Conservation (phyloP, 257 asterid genomes). For the Nicotiana sylvestris region DNA sequence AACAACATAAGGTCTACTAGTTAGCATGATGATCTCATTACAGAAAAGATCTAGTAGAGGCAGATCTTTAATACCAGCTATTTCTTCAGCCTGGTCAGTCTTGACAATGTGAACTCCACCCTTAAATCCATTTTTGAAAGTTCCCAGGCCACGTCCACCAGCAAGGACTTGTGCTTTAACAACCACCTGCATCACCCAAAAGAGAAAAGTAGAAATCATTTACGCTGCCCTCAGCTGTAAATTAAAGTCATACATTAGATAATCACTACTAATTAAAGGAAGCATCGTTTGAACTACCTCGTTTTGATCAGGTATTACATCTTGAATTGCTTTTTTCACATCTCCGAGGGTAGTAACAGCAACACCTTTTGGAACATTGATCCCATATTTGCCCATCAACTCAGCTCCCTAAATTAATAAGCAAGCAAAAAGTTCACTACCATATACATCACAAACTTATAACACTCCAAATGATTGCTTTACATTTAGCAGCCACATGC, state of each 20-base stretch:
- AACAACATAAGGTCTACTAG: neutral
- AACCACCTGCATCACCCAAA: conserved; percentile 48
- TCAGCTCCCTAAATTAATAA: conserved; percentile 58
- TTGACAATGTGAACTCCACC: conserved; percentile 92
- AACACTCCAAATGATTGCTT: neutral
- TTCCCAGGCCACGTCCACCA: conserved; percentile 86
- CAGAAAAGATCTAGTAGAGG: neutral
- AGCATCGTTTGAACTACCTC: conserved; percentile 41
- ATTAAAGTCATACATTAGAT: neutral
- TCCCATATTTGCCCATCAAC: conserved; percentile 80
- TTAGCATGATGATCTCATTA: neutral
- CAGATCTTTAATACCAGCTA: conserved; percentile 52
- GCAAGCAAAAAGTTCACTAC: neutral
- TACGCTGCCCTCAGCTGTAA: neutral
- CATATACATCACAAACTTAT: neutral
- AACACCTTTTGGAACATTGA: conserved; percentile 81
- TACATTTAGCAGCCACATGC: neutral
- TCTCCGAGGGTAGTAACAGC: conserved; percentile 65
- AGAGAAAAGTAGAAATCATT: neutral
- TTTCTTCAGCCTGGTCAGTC: conserved; percentile 64
- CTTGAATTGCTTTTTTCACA: conserved; percentile 51
- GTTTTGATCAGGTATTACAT: conserved; percentile 47
- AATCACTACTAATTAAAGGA: neutral
- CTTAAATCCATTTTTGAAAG: conserved; percentile 79
- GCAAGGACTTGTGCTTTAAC: conserved; percentile 93